Base-by-base conservation (phyloP, 208 protist genomes). In the Jaenimonas drosophilae region DNA sequence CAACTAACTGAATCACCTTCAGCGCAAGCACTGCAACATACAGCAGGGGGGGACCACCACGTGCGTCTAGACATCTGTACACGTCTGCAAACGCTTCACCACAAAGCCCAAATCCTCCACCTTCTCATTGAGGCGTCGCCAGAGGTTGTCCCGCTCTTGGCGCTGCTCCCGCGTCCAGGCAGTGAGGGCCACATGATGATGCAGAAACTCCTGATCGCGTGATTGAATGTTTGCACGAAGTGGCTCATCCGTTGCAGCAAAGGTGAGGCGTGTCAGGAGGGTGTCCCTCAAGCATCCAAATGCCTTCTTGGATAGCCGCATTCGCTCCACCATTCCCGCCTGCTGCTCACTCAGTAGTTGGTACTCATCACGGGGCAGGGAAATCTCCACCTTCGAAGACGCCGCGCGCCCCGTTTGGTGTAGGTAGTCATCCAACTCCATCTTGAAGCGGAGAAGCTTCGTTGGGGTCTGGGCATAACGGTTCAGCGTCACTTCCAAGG, bases 201-300 rank as follows among this genome's bases (percentile, higher is more conserved):
- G 54, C 27, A 81, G 66, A 42, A 77, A 91, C 55, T 92, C 88
- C 32, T 80, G 64, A 42, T 86, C 76, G 14, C 88, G 74, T 2
- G 59, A 76, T 54, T 66, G 70, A 27, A 77, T 83, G 29, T 76
- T 70, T 27, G 64, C 40, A 32, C 83, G 52, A 32, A 81, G 45
- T 38, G 81, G 58, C 19, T 49, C 59, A 12, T 64, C 53, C 12
- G 79, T 62, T 9, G 66, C 58, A 17, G 88, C 43, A 71, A 74
- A 92, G 7, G 84, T 91, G 21, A 91, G 63, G 28, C 74, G 77
- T n/a, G 66, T 58, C 20, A 95, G 69, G 26, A 85, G 33, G 7
- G 81, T 70, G 26, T 68, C 63, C 9, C 79, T 64, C 34, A 93
- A 74, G 55, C 77, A 78, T 42, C 30, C 71, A 55, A 47, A 89